Percentiles rank a stretch among this genome's conserved stretches.
Evolutionary conservation across 2,329 filamentous ascomycete genomes (phyloP).

Genomic region (Lasiodiplodia gonubiensis): DNA sequence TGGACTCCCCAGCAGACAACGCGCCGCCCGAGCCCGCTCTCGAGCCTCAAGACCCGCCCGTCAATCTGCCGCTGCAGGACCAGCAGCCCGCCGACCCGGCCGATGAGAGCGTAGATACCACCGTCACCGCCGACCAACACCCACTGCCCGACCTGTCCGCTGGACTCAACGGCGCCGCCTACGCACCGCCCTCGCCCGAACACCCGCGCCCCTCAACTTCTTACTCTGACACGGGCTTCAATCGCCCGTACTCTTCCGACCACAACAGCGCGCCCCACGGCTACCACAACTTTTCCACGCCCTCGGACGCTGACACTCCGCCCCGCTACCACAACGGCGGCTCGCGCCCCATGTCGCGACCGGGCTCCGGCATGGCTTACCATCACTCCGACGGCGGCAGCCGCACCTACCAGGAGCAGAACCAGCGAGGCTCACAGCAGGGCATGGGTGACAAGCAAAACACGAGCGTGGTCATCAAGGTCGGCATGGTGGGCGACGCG

Average conservation of each 20-base stretch:
- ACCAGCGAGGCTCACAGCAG: constrained; percentile 49
- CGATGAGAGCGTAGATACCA: constrained; percentile 56
- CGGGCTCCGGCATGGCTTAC: constrained; percentile 59
- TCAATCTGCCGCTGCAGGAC: constrained; percentile 32
- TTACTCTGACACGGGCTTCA: constrained; percentile 58
- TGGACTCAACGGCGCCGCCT: constrained; percentile 44
- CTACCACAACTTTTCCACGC: constrained; percentile 50
- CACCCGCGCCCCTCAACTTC: constrained; percentile 57
- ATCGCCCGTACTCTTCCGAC: constrained; percentile 49
- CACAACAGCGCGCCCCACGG: constrained; percentile 37
- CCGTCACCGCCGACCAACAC: constrained; percentile 49
- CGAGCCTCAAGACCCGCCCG: constrained; percentile 27
- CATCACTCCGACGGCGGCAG: constrained; percentile 52
- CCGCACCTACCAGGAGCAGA: constrained; percentile 55
- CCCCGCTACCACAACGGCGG: constrained; percentile 35
- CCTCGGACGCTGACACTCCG: constrained; percentile 55
- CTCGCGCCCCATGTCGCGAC: constrained; percentile 46
- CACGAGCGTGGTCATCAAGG: constrained; percentile 90
- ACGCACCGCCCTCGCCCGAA: constrained; percentile 46
- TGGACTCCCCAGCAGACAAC: constrained; percentile 29
- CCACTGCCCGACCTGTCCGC: constrained; percentile 46
- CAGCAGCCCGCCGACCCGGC: constrained; percentile 48
- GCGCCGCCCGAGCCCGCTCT: constrained; percentile 27
- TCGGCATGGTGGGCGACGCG: constrained; percentile 98
- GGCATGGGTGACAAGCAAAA: constrained; percentile 52